These are phyloP conservation scores for Ganoderma leucocontextum DNA, from an alignment of 1,284 basidiomycete genomes.

Conservation along the genomic window DNA sequence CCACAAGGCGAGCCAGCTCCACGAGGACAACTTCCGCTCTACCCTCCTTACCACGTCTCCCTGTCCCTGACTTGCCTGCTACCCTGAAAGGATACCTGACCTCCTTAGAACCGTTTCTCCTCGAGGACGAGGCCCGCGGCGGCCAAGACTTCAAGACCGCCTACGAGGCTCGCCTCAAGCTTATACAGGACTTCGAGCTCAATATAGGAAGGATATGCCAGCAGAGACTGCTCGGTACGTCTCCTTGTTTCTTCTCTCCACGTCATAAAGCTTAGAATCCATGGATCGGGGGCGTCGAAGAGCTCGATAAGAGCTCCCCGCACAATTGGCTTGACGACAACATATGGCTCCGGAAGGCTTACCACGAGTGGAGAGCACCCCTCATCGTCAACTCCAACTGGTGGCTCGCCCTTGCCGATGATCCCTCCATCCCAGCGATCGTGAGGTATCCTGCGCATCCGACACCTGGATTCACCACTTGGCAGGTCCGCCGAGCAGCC, in stretches of 20 bases:
- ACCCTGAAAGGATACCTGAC: slow-evolving; percentile 85
- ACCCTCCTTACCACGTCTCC: slow-evolving; percentile 69
- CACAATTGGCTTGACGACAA: slow-evolving; percentile 97
- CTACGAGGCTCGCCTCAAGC: slow-evolving; percentile 66
- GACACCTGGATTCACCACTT: slow-evolving; percentile 68
- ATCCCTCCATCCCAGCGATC: slow-evolving; percentile 57
- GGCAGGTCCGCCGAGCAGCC: slow-evolving; percentile 89
- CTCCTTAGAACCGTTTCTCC: slow-evolving; percentile 83
- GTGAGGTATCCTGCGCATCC: slow-evolving; percentile 48
- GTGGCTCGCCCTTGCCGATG: slow-evolving; percentile 91
- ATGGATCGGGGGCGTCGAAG: slow-evolving; percentile 49
- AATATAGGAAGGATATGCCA: slow-evolving; percentile 82
- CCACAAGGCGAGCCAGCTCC: slow-evolving; percentile 18
- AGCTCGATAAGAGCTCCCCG: slow-evolving; percentile 86
- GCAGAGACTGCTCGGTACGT: slow-evolving; percentile 80
- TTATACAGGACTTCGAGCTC: slow-evolving; percentile 77
- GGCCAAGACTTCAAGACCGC: slow-evolving; percentile 63
- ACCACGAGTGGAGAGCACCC: slow-evolving; percentile 90
- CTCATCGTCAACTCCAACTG: slow-evolving; percentile 95
- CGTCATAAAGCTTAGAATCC: not conserved
- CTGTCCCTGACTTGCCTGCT: slow-evolving; percentile 82
- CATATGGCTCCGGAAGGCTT: slow-evolving; percentile 91
- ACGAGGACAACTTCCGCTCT: slow-evolving; percentile 16
- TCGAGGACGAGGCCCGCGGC: slow-evolving; percentile 74
- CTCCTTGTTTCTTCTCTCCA: slow-evolving; percentile 20